These are phyloP conservation scores for Leucosporidium scottii DNA, from an alignment of 768 basidiomycete species.

Conservation along the genomic window DNA sequence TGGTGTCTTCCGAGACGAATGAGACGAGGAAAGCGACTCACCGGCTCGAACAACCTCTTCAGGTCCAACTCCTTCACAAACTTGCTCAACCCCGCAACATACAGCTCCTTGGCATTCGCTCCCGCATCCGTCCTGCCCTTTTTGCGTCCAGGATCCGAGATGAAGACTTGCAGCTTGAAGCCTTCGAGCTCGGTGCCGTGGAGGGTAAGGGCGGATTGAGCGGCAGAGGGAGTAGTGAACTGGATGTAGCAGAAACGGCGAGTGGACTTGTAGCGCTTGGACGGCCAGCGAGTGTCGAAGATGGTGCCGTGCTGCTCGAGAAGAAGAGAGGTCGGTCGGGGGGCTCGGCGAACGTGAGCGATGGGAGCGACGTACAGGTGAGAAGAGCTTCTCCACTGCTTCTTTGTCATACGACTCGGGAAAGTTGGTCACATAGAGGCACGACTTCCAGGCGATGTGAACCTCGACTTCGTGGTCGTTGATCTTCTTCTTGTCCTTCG, in stretches of 20 bases:
- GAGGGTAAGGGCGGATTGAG: constrained; percentile 69
- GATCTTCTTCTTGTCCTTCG: constrained; percentile 88
- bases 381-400: constrained; percentile 67
- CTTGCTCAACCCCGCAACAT: constrained; percentile 76
- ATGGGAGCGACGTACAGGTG: neutral
- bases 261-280: constrained; percentile 87
- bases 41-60: constrained; percentile 64
- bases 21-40: constrained; percentile 47
- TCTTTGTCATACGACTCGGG: constrained; percentile 74
- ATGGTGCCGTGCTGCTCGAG: constrained; percentile 70
- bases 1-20: neutral
- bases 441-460: constrained; percentile 86
- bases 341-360: constrained; percentile 1
- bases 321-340: constrained; percentile 7
- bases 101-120: constrained; percentile 75
- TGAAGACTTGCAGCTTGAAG: constrained; percentile 62
- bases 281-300: constrained; percentile 95
- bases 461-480: constrained; percentile 70
- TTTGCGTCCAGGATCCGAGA: constrained; percentile 84
- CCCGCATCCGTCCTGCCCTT: constrained; percentile 84
- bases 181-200: constrained; percentile 70
- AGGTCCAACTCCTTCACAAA: constrained; percentile 72
- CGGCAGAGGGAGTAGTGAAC: constrained; percentile 63
- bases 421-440: constrained; percentile 93
- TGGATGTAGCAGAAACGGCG: constrained; percentile 93